A percentile compares a stretch with the other conserved stretches of the same genome.
Evolutionary conservation across 768 basidiomycete species (phyloP).

Genomic region (Saitozyma sp.): DNA sequence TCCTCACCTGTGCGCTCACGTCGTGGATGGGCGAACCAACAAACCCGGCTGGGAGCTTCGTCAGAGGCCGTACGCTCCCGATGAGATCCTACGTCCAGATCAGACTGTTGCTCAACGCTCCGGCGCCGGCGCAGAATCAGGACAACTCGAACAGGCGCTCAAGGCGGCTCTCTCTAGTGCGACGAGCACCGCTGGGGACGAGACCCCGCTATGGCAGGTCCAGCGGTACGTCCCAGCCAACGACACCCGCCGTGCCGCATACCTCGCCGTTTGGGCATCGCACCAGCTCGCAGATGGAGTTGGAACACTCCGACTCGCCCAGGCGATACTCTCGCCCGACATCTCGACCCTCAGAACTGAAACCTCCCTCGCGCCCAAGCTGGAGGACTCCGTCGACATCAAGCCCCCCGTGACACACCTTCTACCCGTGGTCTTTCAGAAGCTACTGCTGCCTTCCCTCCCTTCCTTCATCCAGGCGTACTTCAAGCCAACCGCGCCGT

Average conservation of each 20-base stretch:
- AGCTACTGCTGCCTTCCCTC: slow-evolving; percentile 10
- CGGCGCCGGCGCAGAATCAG: background rate
- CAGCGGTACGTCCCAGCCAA: background rate
- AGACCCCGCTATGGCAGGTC: background rate
- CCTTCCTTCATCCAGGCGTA: slow-evolving; percentile 6
- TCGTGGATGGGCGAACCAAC: slow-evolving; percentile 5
- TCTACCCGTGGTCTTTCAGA: slow-evolving; percentile 6
- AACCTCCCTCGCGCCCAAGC: background rate
- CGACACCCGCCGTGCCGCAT: background rate
- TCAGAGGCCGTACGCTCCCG: background rate
- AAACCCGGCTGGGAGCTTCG: background rate
- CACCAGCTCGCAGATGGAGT: slow-evolving; percentile 15
- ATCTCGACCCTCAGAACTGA: background rate
- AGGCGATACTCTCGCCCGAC: slow-evolving; percentile 6
- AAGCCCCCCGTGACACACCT: background rate
- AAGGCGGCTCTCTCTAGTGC: background rate
- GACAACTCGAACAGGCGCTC: background rate
- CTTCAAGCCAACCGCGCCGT: background rate
- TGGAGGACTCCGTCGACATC: slow-evolving; percentile 8
- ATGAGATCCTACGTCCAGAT: background rate
- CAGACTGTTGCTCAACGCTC: background rate
- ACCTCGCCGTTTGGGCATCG: slow-evolving; percentile 2
- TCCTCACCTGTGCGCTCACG: slow-evolving; percentile 5
- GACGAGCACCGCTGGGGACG: background rate
- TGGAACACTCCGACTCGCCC: slow-evolving; percentile 3